Percentiles rank a stretch among this genome's conserved stretches.
Conservation (phyloP, 164 flowering plant species). For the Kingdonia uniflora region DNA sequence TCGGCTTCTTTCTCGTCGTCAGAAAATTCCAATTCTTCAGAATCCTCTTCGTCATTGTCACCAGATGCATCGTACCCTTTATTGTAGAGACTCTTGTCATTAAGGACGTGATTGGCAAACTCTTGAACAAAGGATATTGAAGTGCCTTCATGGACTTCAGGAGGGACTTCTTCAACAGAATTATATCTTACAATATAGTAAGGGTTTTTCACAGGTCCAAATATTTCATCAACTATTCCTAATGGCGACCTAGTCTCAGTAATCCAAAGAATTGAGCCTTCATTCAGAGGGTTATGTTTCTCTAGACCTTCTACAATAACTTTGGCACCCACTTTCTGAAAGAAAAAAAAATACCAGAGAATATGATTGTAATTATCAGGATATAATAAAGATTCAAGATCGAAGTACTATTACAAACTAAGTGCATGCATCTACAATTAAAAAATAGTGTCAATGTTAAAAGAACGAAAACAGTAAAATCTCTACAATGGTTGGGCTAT, state of each 20-base stretch:
- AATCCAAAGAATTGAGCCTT: constrained; percentile 95
- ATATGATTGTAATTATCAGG: no score
- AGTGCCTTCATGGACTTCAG: constrained; percentile 50
- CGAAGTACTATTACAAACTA: no score
- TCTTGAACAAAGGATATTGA: constrained; percentile 65
- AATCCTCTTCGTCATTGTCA: constrained; percentile 78
- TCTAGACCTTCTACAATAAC: constrained; percentile 85
- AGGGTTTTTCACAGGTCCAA: constrained; percentile 92
- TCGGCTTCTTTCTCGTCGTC: constrained; percentile 98
- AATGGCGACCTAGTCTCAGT: constrained; percentile 57
- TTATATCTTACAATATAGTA: constrained; percentile 82
- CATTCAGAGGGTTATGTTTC: constrained; percentile 81
- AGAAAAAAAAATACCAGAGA: not conserved
- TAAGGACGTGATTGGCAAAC: constrained; percentile 67
- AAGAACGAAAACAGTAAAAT: no score
- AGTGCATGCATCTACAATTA: no score
- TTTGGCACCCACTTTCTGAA: constrained; percentile 62
- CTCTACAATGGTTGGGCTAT: no score
- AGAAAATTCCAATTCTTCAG: constrained; percentile 74
- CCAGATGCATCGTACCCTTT: constrained; percentile 96
- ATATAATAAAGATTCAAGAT: no score
- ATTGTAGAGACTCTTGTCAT: constrained; percentile 56
- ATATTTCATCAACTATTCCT: constrained; percentile 81
- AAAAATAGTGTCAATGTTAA: no score
- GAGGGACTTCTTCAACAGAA: constrained; percentile 67